phyloP scores from a whole-genome alignment of 257 asterid genomes.

The Sherardia arvensis region DNA sequence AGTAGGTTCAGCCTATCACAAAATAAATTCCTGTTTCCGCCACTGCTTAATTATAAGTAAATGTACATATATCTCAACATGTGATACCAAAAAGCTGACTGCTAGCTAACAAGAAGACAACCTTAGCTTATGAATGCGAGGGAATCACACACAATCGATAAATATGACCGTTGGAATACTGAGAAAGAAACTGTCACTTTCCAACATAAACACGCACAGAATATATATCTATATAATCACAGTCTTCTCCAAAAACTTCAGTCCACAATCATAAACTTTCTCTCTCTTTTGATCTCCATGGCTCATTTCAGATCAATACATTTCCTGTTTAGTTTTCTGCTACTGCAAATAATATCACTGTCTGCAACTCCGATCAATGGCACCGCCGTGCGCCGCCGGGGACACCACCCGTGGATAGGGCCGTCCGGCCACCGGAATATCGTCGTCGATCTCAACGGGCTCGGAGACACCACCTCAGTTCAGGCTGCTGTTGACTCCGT shows the following conservation, averaged over 20 bases:
- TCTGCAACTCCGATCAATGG: not conserved
- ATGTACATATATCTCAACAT: too few species aligned
- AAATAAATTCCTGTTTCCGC: too few species aligned
- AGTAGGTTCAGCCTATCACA: too few species aligned
- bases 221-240: not conserved
- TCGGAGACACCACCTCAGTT: constrained; percentile 53
- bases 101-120: not conserved
- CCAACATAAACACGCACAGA: constrained; percentile 5
- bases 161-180: constrained; percentile 62
- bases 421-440: constrained; percentile 66
- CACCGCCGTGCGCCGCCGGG: not conserved
- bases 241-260: not conserved
- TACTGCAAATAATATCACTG: not conserved
- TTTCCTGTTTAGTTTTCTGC: constrained; percentile 3
- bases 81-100: not conserved
- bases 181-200: not conserved
- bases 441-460: constrained; percentile 57
- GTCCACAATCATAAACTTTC: constrained; percentile 1
- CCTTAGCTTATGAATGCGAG: constrained; percentile 10
- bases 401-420: constrained; percentile 45
- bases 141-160: constrained; percentile 15
- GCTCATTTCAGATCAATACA: constrained; percentile 11
- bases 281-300: constrained; percentile 7
- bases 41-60: too few species aligned
- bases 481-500: constrained; percentile 75